These are phyloP conservation scores for Davidsoniella eucalypti DNA, from an alignment of 2,329 filamentous ascomycete species.

Conservation along the genomic window DNA sequence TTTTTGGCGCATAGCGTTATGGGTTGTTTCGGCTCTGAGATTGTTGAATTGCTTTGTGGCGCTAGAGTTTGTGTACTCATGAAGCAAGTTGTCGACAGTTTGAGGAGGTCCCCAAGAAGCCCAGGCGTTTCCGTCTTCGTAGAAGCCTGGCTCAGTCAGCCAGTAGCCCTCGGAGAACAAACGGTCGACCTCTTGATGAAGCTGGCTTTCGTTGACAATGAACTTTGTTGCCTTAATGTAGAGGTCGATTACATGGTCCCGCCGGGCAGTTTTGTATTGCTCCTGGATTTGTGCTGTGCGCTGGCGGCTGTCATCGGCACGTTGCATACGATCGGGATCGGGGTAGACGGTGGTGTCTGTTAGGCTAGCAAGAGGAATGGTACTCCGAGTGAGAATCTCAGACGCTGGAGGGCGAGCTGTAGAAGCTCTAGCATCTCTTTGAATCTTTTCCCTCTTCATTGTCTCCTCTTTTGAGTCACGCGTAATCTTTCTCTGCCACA, in stretches of 20 bases:
- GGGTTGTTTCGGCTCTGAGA: slow-evolving; percentile 3
- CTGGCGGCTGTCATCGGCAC: slow-evolving; percentile 28
- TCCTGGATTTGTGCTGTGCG: slow-evolving; percentile 28
- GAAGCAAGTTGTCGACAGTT: slow-evolving; percentile 29
- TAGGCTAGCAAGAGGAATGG: slow-evolving; percentile 37
- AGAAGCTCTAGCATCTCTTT: slow-evolving; percentile 30
- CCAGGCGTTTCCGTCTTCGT: slow-evolving; percentile 34
- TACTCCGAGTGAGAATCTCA: slow-evolving; percentile 57
- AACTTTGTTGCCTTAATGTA: slow-evolving; percentile 82
- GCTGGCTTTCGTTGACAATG: slow-evolving; percentile 65
- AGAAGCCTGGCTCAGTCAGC: slow-evolving; percentile 19
- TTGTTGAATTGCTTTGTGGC: slow-evolving; percentile 1
- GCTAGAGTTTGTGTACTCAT: slow-evolving; percentile 15
- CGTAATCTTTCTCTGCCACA: slow-evolving; percentile 48
- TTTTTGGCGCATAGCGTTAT: slow-evolving; percentile 35
- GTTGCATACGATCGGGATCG: slow-evolving; percentile 45
- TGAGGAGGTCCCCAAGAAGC: slow-evolving; percentile 30
- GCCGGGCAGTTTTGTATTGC: slow-evolving; percentile 40
- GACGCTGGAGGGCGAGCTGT: slow-evolving; percentile 55
- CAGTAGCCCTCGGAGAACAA: slow-evolving; percentile 55
- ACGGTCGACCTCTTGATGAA: slow-evolving; percentile 55
- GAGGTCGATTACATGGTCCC: slow-evolving; percentile 63
- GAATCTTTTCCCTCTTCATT: slow-evolving; percentile 31
- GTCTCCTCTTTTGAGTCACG: slow-evolving; percentile 21
- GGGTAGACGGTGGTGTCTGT: slow-evolving; percentile 34